A percentile compares a stretch with the other conserved stretches of the same genome.
Conservation (phyloP, 2,329 filamentous ascomycete genomes). For the Aspergillus oerlinghausenensis region DNA sequence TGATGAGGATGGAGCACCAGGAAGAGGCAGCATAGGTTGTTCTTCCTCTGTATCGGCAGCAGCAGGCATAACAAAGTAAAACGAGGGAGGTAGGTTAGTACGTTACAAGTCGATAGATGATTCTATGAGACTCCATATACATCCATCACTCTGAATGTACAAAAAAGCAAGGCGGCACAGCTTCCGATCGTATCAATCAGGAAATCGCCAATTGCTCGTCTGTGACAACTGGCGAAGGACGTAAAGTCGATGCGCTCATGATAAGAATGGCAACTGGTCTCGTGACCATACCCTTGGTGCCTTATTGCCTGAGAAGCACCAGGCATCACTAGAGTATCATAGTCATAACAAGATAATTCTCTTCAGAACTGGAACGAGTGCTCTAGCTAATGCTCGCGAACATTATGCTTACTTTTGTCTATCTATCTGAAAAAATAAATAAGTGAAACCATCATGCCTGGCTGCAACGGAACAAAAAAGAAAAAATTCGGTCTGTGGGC, state of each 20-base stretch:
- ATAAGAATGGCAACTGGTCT: neutral
- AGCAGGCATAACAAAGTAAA: constrained; percentile 22
- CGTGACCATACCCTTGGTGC: neutral
- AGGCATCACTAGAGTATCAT: neutral
- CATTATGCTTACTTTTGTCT: neutral
- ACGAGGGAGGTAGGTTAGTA: neutral
- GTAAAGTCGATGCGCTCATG: neutral
- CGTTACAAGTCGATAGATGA: neutral
- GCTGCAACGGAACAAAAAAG: constrained; percentile 7
- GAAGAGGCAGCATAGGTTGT: constrained; percentile 47
- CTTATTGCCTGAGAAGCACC: neutral
- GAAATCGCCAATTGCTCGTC: neutral
- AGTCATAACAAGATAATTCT: neutral
- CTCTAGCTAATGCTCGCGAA: neutral
- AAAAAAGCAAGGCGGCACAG: neutral
- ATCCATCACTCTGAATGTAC: neutral
- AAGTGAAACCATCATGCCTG: neutral
- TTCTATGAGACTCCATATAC: neutral
- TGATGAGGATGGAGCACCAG: constrained; percentile 58
- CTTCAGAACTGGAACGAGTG: neutral
- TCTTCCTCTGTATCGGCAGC: constrained; percentile 18
- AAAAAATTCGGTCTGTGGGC: constrained; percentile 2
- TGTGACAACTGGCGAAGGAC: neutral
- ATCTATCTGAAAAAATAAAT: neutral
- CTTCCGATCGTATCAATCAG: neutral